Evolutionary conservation across 306 rosid species (phyloP), one percentile per base, ranked within the genome.

Genomic region (Vachellia collinsii): DNA sequence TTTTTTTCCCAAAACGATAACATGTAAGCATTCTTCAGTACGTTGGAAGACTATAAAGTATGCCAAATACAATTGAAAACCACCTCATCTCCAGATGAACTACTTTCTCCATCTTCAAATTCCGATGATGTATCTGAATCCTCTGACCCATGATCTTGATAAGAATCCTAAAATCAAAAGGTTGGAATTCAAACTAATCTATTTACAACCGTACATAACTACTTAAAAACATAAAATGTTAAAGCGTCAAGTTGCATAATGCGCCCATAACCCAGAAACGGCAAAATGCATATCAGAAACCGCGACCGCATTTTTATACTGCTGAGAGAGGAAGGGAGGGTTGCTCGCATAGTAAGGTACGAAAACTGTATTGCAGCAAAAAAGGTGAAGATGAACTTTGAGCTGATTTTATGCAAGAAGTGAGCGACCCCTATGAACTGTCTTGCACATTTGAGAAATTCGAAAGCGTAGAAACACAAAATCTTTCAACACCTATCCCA

Each of bases 161-260:
- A 81, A 75, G 73, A 86, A 77, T 69, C 82, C 84, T 83, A 76
- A 67, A 73, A 83, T 3, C 77, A 59, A 58, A 71, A 48, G 13
- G 19, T 20, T 20, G 11, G 34, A 10, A 7, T 11, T 41, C 73
- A 68, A 68, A 41, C 73, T 41, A 41, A 11, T 68, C 37, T 42
- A 20, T 5, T 20, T 19, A 42, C 36, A n/a, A 2, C 16, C 13
- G 47, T 42, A 41, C 7, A 41, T 19, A n/a, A 67, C 22, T 4
- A 67, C 11, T 54, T 16, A 16, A 50, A 16, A 16, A 13, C n/a
- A n/a, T 17, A 38, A 38, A 17, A 51, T 2, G 3, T n/a, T 19
- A 19, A 19, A 54, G 61, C 61, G 23, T 23, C 61, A 54, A n/a
- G 4, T 53, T 6, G 61, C 3, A 53, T 6, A 19, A 53, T 19